Evolutionary conservation across 768 basidiomycete species (phyloP), one percentile per base, ranked within the genome.

Genomic region (Amanita exitialis): DNA sequence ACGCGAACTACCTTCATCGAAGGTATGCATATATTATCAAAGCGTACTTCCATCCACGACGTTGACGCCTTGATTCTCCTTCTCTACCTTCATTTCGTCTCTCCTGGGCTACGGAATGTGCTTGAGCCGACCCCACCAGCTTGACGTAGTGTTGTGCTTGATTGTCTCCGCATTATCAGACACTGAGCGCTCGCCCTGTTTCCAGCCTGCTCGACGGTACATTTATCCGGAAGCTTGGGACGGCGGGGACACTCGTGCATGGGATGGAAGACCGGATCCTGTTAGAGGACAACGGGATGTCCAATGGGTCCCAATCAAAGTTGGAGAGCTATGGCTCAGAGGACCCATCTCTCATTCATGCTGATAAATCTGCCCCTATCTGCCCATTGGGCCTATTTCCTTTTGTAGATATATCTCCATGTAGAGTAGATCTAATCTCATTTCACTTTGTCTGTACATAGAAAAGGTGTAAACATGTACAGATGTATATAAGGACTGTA

Each of bases 51-150:
- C 5, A 67, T 57, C 18, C 13, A 13, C 16, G 18, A 34, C 10
- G 16, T 18, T 43, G 16, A 30, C n/a, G 51, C 37, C 9, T 41
- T 45, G n/a, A n/a, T n/a, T n/a, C n/a, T 37, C 25, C 16, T n/a
- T n/a, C n/a, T n/a, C n/a, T n/a, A 27, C 23, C 48, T 28, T 10
- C 38, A 42, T 30, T 39, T 36, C 50, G 36, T 36, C 30, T 23
- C 18, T 32, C 3, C 28, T 21, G 82, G 84, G 83, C 0, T 88
- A 85, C 56, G 86, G 86, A 21, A 77, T 85, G 74, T 83, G 59
- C 47, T 82, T 65, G 10, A 30, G 10, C 10, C 10, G 13, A 27
- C 45, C 10, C 13, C 6, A 18, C 18, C 4, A 5, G 0, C 15
- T 10, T 34, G 25, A 38, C n/a, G 7, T 18, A 18, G n/a, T n/a